Percentiles rank a stretch among this genome's conserved stretches.
These are phyloP conservation scores for Beauveria rudraprayagi DNA, from an alignment of 2,329 filamentous ascomycete species.

Conservation along the genomic window DNA sequence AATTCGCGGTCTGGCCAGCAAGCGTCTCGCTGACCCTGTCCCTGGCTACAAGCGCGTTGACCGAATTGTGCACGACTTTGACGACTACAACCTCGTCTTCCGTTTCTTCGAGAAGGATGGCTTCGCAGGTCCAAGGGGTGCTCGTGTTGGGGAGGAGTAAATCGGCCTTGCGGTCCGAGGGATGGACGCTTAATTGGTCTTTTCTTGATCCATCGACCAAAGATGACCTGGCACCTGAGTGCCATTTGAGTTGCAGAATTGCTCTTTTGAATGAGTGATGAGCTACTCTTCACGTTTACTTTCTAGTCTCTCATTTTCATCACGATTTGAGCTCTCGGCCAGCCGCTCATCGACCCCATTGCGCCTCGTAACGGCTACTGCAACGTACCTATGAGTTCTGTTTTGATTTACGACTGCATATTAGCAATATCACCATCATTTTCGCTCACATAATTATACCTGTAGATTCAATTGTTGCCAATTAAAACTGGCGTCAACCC, in stretches of 20 bases:
- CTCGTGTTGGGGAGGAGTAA: slow-evolving; percentile 45
- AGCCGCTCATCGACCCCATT: neutral
- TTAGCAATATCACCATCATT: neutral
- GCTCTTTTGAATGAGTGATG: neutral
- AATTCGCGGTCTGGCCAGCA: slow-evolving; percentile 28
- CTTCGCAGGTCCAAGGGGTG: slow-evolving; percentile 49
- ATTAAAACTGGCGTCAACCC: neutral
- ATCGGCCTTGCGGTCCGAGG: neutral
- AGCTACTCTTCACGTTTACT: neutral
- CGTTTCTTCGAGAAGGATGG: slow-evolving; percentile 90
- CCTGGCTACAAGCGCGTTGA: slow-evolving; percentile 83
- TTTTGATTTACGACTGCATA: neutral
- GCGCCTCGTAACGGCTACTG: neutral
- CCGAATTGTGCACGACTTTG: slow-evolving; percentile 92
- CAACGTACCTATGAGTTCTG: neutral
- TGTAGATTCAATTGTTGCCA: neutral
- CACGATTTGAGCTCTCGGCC: neutral
- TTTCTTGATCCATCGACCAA: neutral
- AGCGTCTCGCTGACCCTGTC: slow-evolving; percentile 64
- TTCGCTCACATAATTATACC: neutral
- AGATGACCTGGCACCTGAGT: neutral
- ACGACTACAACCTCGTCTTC: slow-evolving; percentile 95
- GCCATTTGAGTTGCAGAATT: neutral
- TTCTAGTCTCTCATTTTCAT: neutral
- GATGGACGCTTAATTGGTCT: neutral